Conservation (phyloP, 2,329 filamentous ascomycete species). For the Plectosphaerella plurivora region DNA sequence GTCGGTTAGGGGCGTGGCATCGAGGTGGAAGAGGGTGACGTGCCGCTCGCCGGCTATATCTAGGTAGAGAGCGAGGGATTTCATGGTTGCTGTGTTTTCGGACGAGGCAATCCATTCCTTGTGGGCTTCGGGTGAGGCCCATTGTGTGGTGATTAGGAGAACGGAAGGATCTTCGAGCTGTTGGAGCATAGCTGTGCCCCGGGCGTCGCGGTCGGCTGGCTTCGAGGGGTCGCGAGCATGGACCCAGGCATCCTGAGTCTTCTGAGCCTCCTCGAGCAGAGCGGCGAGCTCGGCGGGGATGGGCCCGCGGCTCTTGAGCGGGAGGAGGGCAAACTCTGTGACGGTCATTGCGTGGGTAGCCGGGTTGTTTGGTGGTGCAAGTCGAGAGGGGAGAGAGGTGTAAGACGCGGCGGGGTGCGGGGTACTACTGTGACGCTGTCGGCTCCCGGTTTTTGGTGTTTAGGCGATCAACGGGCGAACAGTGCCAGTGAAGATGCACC, state of each 20-base stretch:
- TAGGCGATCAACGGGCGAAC: too few species aligned
- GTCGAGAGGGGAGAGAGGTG: too few species aligned
- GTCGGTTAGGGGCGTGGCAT: slow-evolving; percentile 20
- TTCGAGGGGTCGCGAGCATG: slow-evolving; percentile 25
- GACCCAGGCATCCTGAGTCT: slow-evolving; percentile 35
- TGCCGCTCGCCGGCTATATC: slow-evolving; percentile 21
- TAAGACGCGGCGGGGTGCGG: too few species aligned
- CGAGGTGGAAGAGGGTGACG: slow-evolving; percentile 36
- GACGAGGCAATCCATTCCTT: slow-evolving; percentile 35
- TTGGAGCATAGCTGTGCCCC: slow-evolving; percentile 25
- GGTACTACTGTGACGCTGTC: too few species aligned
- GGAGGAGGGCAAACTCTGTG: slow-evolving; percentile 34
- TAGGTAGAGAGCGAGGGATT: slow-evolving; percentile 25
- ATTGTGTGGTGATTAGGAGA: slow-evolving; percentile 39
- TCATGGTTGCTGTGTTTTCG: slow-evolving; percentile 32
- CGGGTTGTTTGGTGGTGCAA: neutral
- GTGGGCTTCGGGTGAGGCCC: slow-evolving; percentile 37
- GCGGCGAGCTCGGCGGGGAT: slow-evolving; percentile 25
- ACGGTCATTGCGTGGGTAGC: slow-evolving; percentile 24
- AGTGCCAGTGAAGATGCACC: too few species aligned
- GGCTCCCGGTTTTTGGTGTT: too few species aligned
- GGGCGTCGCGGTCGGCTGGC: slow-evolving; percentile 26
- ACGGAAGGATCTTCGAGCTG: slow-evolving; percentile 29
- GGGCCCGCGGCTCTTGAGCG: slow-evolving; percentile 21
- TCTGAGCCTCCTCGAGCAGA: slow-evolving; percentile 23